These are phyloP conservation scores for Neurospora sp. DNA, from an alignment of 495 filamentous ascomycete genomes.

Conservation along the genomic window DNA sequence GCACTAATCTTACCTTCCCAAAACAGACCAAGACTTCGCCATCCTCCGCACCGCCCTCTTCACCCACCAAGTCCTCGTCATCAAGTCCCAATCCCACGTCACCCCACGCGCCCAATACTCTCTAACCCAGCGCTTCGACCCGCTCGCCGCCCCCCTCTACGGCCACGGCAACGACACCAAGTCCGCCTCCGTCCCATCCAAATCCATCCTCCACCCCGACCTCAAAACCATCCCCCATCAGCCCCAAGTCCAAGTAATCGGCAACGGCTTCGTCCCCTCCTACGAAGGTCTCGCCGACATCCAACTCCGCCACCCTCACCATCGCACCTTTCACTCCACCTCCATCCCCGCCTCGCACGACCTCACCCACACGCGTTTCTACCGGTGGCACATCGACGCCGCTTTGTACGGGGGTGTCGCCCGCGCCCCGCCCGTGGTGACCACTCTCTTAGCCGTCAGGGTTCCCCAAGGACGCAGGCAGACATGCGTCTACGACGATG, in stretches of 20 bases:
- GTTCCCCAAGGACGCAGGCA: conserved; percentile 57
- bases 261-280: conserved; percentile 53
- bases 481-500: conserved; percentile 60
- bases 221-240: conserved; percentile 71
- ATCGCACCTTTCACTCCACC: conserved; percentile 61
- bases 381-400: conserved; percentile 72
- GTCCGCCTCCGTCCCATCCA: conserved; percentile 28
- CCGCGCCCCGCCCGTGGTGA: conserved; percentile 58
- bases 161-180: conserved; percentile 65
- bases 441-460: conserved; percentile 55
- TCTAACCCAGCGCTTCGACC: conserved; percentile 61
- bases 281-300: conserved; percentile 62
- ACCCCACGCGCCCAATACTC: conserved; percentile 61
- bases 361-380: conserved; percentile 59
- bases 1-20: not conserved
- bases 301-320: conserved; percentile 61
- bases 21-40: conserved; percentile 47
- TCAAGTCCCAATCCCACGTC: conserved; percentile 54
- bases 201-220: conserved; percentile 64
- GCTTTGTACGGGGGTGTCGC: conserved; percentile 48
- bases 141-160: conserved; percentile 45
- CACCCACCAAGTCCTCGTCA: conserved; percentile 51
- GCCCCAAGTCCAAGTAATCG: conserved; percentile 70
- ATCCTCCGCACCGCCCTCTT: conserved; percentile 52
- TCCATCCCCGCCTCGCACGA: conserved; percentile 53